These are phyloP conservation scores for Stachybotrys echinatus DNA, from an alignment of 2,329 filamentous ascomycete genomes.

Conservation along the genomic window DNA sequence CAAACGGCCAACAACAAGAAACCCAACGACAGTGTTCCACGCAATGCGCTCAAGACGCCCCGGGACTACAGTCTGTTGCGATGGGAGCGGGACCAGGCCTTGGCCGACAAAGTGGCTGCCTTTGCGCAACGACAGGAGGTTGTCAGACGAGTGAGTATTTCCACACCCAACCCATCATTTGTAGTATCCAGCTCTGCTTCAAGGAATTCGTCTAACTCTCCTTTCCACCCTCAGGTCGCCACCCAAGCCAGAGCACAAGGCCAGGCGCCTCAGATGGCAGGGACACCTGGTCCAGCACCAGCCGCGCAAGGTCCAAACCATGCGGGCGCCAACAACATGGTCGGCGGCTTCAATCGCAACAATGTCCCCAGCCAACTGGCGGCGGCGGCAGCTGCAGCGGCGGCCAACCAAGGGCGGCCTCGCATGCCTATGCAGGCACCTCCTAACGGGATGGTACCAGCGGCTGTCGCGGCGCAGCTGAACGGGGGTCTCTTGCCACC, in stretches of 20 bases:
- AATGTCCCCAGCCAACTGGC: conserved; percentile 38
- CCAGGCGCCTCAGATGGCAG: conserved; percentile 39
- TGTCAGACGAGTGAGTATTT: conserved; percentile 47
- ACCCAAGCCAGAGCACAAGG: conserved; percentile 42
- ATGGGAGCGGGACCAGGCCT: conserved; percentile 73
- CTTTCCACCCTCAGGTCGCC: conserved; percentile 25
- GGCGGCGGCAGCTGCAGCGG: conserved; percentile 33
- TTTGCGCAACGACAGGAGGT: conserved; percentile 55
- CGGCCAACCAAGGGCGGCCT: conserved; percentile 37
- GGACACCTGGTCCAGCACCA: conserved; percentile 30
- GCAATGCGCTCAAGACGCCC: conserved; percentile 64
- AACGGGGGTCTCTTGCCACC: conserved; percentile 44
- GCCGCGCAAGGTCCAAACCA: conserved; percentile 20
- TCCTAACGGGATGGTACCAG: conserved; percentile 45
- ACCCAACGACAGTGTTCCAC: conserved; percentile 57
- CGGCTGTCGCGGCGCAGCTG: conserved; percentile 43
- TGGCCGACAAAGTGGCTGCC: conserved; percentile 54
- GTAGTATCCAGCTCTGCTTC: no score
- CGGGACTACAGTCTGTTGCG: conserved; percentile 87
- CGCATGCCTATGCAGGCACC: conserved; percentile 51
- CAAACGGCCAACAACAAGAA: conserved; percentile 78
- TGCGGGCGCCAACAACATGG: conserved; percentile 19
- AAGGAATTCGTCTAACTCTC: conserved; percentile 17
- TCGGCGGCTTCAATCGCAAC: conserved; percentile 27
- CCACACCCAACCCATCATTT: not conserved